phyloP scores from a whole-genome alignment of 306 rosid genomes.

The Cucurbita ficifolia region DNA sequence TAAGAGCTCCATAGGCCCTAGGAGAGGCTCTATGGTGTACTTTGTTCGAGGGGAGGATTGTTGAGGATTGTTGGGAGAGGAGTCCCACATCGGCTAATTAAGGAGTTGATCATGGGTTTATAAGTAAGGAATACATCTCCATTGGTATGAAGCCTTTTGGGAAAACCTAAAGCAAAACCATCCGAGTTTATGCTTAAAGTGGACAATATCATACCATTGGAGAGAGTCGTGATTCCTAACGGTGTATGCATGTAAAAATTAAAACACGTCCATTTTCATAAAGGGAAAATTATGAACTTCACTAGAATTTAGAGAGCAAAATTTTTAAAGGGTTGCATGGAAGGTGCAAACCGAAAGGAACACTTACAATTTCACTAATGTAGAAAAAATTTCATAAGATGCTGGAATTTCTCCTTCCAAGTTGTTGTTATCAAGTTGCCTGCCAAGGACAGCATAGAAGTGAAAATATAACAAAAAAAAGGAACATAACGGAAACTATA shows the following conservation, averaged over 20 bases:
- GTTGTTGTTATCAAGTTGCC: conserved; percentile 90
- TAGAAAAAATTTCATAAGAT: conserved; percentile 38
- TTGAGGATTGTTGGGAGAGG: no score
- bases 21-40: no score
- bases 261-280: not conserved
- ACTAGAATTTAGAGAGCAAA: not conserved
- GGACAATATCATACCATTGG: no score
- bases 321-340: not conserved
- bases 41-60: no score
- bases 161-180: not conserved
- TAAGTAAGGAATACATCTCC: no score
- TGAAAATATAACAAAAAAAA: not conserved
- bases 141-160: no score
- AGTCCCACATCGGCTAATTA: no score
- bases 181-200: not conserved
- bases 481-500: not conserved
- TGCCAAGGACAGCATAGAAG: conserved; percentile 28
- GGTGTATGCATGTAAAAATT: not conserved
- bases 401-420: conserved; percentile 59
- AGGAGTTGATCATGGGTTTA: no score
- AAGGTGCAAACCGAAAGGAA: not conserved
- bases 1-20: no score
- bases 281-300: not conserved
- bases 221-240: no score
- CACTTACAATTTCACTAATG: conserved; percentile 66